Base-by-base conservation (phyloP, 2,329 filamentous ascomycete genomes). In the Bretziella fagacearum region DNA sequence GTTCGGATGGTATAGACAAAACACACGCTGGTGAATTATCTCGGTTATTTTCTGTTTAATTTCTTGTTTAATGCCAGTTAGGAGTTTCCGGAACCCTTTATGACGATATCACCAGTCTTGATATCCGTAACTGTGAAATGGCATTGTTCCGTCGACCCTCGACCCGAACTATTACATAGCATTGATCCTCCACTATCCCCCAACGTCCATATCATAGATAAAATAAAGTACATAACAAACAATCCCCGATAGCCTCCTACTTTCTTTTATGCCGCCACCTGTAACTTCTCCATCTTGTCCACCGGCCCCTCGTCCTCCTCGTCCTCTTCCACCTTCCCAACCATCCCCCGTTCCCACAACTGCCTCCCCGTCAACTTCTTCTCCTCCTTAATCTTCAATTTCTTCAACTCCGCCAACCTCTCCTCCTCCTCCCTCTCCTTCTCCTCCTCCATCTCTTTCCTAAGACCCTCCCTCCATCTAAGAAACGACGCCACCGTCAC, bases 401-500 rank as follows among this genome's bases (percentile, higher is more conserved):
- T 81, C 64, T 84, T 86, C 64, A 84, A 74, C 64, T 93, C 87
- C 43, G 87, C 85, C 27, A 78, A 68, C 53, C 83, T 75, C 55
- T 89, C 83, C 53, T 89, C 84, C 60, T 83, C 81, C 56, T 79
- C 73, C 54, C 64, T 70, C 55, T 65, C 62, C 54, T 77, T 74
- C 58, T 72, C 66, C 57, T 91, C 87, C 58, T 80, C 79, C 74
- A 89, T 79, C 67, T 96, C 91, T 58, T 70, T 67, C 52, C 76
- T 60, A 59, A 96, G 98, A 7, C 62, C 73, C 32, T 79, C 78
- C 47, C 84, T 71, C 91, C 91, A 98, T 54, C 73, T 74, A 54
- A 83, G 59, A 58, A 96, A 98, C 0, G 77, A 79, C 65, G 94
- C 85, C 18, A 77, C 70, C n/a, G 79, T 96, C 17, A 98, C 91